A percentile compares a stretch with the other conserved stretches of the same genome.
Conservation (phyloP, 1,284 basidiomycete genomes). For the Rhodotorula mucilaginosa region DNA sequence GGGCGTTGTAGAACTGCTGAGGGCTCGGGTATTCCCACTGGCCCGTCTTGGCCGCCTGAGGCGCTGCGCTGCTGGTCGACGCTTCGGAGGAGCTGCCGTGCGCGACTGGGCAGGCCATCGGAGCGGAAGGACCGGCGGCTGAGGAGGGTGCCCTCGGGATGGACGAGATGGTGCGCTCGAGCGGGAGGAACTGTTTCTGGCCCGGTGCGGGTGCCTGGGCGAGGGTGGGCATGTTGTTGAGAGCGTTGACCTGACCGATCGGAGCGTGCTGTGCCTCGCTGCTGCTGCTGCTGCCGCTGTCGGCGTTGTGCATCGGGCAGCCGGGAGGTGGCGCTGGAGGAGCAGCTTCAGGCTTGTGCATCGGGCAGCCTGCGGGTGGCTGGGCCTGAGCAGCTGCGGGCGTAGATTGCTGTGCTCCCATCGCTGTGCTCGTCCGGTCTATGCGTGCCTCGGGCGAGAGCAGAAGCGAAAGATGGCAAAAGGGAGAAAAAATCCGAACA, state of each 20-base stretch:
- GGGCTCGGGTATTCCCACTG: conserved; percentile 97
- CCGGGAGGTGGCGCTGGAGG: conserved; percentile 9
- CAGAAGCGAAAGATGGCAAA: neutral
- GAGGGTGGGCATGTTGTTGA: conserved; percentile 85
- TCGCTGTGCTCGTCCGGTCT: neutral
- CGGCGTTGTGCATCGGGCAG: conserved; percentile 31
- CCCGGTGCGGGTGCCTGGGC: conserved; percentile 64
- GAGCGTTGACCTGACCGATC: conserved; percentile 60
- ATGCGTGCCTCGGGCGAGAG: neutral
- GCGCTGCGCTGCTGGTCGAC: neutral
- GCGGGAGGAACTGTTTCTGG: conserved; percentile 66
- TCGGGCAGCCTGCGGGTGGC: conserved; percentile 37
- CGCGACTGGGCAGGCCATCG: conserved; percentile 46
- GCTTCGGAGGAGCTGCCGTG: conserved; percentile 26
- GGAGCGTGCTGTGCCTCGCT: conserved; percentile 14
- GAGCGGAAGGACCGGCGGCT: conserved; percentile 24
- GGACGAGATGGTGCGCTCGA: conserved; percentile 71
- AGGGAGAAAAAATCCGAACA: neutral
- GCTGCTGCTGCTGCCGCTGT: no score
- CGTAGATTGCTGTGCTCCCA: conserved; percentile 31
- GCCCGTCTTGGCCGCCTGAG: conserved; percentile 28
- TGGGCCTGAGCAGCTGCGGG: conserved; percentile 4
- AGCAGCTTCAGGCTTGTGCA: conserved; percentile 25
- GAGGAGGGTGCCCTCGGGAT: conserved; percentile 69
- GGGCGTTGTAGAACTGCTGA: conserved; percentile 97